phyloP scores from a whole-genome alignment of 1,284 basidiomycete genomes.

The Pascua sp. region DNA sequence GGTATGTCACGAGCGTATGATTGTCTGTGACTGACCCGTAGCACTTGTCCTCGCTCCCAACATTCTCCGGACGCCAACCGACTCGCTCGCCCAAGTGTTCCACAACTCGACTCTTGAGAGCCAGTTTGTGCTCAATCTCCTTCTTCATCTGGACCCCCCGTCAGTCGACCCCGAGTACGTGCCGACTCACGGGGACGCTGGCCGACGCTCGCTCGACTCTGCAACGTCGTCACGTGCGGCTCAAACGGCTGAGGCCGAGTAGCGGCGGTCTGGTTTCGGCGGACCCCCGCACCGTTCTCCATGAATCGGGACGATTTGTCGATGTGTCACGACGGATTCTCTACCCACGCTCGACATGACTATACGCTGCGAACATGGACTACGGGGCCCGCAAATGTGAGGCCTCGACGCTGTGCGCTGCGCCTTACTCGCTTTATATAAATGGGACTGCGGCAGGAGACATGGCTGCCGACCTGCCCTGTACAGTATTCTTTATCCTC shows the following conservation, averaged over 20 bases:
- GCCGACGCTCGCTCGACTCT: constrained; percentile 7
- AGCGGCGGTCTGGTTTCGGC: too few species aligned
- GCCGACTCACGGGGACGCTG: constrained; percentile 21
- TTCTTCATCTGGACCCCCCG: constrained; percentile 70
- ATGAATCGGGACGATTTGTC: too few species aligned
- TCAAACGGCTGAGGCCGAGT: neutral
- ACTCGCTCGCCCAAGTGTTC: constrained; percentile 77
- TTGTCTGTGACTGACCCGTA: constrained; percentile 60
- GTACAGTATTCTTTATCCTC: too few species aligned
- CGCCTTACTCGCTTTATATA: too few species aligned
- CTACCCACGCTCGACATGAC: too few species aligned
- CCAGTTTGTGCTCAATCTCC: constrained; percentile 75
- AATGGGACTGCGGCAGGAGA: too few species aligned
- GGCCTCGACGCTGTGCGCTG: too few species aligned
- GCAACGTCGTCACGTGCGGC: neutral
- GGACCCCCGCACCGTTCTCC: too few species aligned
- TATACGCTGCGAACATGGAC: too few species aligned
- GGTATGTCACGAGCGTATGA: constrained; percentile 22
- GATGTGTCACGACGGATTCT: too few species aligned
- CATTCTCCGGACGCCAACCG: constrained; percentile 72
- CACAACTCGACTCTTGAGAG: constrained; percentile 86
- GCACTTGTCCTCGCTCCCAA: constrained; percentile 82
- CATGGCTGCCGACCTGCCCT: too few species aligned
- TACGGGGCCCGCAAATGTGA: too few species aligned
- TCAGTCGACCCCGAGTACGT: constrained; percentile 67